These are phyloP conservation scores for Clarkia xantiana DNA, from an alignment of 345 rosid genomes.

Conservation along the genomic window DNA sequence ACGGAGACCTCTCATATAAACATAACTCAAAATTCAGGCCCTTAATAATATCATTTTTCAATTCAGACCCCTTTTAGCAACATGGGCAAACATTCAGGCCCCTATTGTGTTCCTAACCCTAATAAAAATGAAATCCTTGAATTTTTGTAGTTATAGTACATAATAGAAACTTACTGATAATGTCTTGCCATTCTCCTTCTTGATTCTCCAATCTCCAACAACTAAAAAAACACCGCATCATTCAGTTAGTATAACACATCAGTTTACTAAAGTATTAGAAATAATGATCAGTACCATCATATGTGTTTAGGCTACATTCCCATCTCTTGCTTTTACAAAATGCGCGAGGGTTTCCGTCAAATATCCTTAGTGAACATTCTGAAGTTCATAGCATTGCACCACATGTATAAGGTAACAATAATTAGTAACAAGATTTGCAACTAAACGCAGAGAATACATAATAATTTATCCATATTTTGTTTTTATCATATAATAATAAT, in stretches of 20 bases:
- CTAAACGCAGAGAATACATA: too few relatives aligned
- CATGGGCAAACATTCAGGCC: too few relatives aligned
- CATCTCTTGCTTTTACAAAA: constrained; percentile 63
- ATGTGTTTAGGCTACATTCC: constrained; percentile 57
- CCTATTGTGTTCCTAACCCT: too few relatives aligned
- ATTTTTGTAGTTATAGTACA: too few relatives aligned
- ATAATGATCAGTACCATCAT: constrained; percentile 36
- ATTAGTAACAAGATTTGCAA: too few relatives aligned
- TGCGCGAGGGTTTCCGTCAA: constrained; percentile 39
- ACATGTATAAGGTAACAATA: too few relatives aligned
- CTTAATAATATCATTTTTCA: too few relatives aligned
- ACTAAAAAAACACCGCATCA: constrained; percentile 30
- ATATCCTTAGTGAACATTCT: constrained; percentile 68
- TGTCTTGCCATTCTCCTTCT: constrained; percentile 67
- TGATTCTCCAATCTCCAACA: constrained; percentile 77
- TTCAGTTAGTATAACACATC: neutral
- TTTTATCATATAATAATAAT: too few relatives aligned
- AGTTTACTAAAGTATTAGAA: neutral
- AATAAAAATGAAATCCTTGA: constrained; percentile 1
- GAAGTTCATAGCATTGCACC: constrained; percentile 4
- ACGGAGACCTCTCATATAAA: too few relatives aligned
- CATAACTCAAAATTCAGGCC: too few relatives aligned
- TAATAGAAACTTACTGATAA: constrained; percentile 34
- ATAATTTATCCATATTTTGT: too few relatives aligned
- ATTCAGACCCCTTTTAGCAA: too few relatives aligned